Base-by-base conservation (phyloP, 768 basidiomycete species). In the Rhodotorula graminis region DNA sequence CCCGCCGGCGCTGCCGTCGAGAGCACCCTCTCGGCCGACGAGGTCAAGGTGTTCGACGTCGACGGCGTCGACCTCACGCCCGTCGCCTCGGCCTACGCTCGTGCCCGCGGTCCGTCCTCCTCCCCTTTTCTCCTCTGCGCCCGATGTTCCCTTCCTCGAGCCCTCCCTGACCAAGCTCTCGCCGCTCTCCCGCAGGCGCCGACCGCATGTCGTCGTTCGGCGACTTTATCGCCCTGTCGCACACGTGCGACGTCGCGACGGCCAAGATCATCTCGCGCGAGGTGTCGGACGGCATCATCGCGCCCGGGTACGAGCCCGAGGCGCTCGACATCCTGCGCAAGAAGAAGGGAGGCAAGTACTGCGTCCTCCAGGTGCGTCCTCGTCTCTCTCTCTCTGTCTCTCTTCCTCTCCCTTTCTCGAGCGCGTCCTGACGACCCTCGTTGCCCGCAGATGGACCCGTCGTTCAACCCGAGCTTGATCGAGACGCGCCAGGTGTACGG, bases 161-260 rank as follows among this genome's bases (percentile, higher is more conserved):
- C 9, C 25, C 29, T 44, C 15, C 14, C 12, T 37, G 33, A 29
- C 44, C 16, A 4, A 4, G 25, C 40, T 9, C 12, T 11, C 37
- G 10, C 23, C 21, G 0, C 18, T n/a, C 16, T 0, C 8, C 0
- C 6, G 9, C 75, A 91, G 91, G 93, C 68, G 95, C 96, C 33
- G 96, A 99, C 81, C 88, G 96, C 65, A 99, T 99, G 96, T 97
- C 95, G 1, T 97, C 95, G 5, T 99, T 98, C 80, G 96, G 96
- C 10, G 96, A 99, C 83, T 99, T 98, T 81, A 94, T 99, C 77
- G 96, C 93, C 0, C 85, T 99, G 19, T 96, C 93, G 27, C 88
- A 90, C 40, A 87, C 89, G 29, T 96, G 94, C 82, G 96, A 99
- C 80, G 84, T 93, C 50, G 89, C 92, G 2, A 98, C 96, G 16